phyloP scores from a whole-genome alignment of 2,329 filamentous ascomycete species.

The Cordyceps fumosorosea region DNA sequence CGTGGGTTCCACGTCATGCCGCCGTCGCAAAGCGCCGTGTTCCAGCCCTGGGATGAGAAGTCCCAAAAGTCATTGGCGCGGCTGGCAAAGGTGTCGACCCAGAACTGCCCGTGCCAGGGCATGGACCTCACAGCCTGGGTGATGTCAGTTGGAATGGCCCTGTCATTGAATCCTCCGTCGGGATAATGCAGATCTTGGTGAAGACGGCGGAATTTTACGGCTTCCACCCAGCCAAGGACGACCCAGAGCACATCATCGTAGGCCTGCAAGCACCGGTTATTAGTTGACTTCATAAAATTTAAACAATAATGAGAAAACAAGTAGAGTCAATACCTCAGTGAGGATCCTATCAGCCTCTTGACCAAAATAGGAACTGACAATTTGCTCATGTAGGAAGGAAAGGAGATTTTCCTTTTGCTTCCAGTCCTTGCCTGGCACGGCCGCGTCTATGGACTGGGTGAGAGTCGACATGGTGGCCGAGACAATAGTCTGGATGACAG shows the following conservation, averaged over 20 bases:
- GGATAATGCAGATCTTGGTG: slow-evolving; percentile 60
- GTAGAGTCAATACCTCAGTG: slow-evolving; percentile 36
- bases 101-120: slow-evolving; percentile 71
- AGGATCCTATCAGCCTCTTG: slow-evolving; percentile 72
- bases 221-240: slow-evolving; percentile 83
- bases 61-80: slow-evolving; percentile 82
- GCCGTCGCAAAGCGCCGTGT: slow-evolving; percentile 70
- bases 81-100: slow-evolving; percentile 71
- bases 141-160: slow-evolving; percentile 19
- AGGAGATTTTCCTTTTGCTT: slow-evolving; percentile 68
- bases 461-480: slow-evolving; percentile 67
- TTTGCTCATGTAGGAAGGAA: slow-evolving; percentile 72
- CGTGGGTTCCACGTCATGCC: slow-evolving; percentile 89
- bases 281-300: background rate
- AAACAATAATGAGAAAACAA: background rate
- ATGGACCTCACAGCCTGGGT: slow-evolving; percentile 31
- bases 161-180: slow-evolving; percentile 15
- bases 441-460: slow-evolving; percentile 47
- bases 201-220: slow-evolving; percentile 65
- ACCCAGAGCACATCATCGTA: slow-evolving; percentile 97
- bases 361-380: slow-evolving; percentile 75
- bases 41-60: slow-evolving; percentile 72
- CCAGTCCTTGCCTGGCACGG: slow-evolving; percentile 31
- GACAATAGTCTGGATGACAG: slow-evolving; percentile 74
- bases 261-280: slow-evolving; percentile 45